Percentiles rank a stretch among this genome's conserved stretches.
Evolutionary conservation across 495 filamentous ascomycete species (phyloP).

Genomic region (Entonaema liquescens): DNA sequence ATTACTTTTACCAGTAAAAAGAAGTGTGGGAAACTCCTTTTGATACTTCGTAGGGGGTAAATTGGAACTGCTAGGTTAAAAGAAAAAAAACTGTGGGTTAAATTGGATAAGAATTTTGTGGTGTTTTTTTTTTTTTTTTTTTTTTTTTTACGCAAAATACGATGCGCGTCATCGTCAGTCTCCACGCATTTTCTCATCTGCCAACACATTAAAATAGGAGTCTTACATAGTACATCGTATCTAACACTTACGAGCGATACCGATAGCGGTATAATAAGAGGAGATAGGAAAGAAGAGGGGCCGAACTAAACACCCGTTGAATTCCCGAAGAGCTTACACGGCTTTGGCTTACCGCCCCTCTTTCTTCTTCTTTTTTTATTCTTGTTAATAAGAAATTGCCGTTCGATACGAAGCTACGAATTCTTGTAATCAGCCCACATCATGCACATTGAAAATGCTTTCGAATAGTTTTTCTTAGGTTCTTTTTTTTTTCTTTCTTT

Average conservation of each 20-base stretch:
- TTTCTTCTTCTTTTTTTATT: too few species aligned
- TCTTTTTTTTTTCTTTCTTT: background rate
- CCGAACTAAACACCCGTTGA: conserved; percentile 3
- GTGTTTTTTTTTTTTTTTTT: too few species aligned
- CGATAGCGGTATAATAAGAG: background rate
- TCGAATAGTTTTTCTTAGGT: background rate
- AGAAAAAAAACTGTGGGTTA: background rate
- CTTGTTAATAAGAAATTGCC: conserved; percentile 18
- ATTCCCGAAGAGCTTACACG: background rate
- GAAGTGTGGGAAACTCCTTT: background rate
- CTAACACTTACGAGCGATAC: too few species aligned
- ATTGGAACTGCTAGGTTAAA: background rate
- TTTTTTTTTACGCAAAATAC: background rate
- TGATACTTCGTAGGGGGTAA: conserved; percentile 2
- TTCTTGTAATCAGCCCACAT: conserved; percentile 28
- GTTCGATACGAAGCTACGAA: conserved; percentile 25
- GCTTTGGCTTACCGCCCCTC: conserved; percentile 1
- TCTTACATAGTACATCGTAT: too few species aligned
- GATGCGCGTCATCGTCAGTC: background rate
- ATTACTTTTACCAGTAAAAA: background rate
- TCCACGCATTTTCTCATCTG: background rate
- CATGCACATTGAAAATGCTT: conserved; percentile 14
- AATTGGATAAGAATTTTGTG: background rate
- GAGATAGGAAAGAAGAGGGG: background rate
- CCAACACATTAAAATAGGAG: background rate